Conservation (phyloP, 306 rosid genomes). For the Rosa persica region DNA sequence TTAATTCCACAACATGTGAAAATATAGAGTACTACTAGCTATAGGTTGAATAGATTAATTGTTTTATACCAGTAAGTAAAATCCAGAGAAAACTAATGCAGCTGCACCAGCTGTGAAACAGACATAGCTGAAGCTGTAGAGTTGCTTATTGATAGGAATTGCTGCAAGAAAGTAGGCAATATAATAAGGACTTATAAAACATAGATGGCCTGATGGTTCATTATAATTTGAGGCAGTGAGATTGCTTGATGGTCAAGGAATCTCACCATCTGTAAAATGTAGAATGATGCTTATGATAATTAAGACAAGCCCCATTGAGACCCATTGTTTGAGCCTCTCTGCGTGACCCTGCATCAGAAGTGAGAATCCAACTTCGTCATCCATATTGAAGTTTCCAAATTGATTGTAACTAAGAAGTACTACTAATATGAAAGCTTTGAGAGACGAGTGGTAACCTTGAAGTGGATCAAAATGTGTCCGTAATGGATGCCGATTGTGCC, state of each 20-base stretch:
- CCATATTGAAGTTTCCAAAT: slow-evolving; percentile 15
- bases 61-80: slow-evolving; percentile 62
- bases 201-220: not conserved
- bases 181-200: not conserved
- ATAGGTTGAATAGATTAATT: not conserved
- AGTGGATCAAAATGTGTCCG: slow-evolving; percentile 83
- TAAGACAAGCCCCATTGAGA: slow-evolving; percentile 60
- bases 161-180: slow-evolving; percentile 44
- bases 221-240: not conserved
- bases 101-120: slow-evolving; percentile 92
- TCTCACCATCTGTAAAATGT: slow-evolving; percentile 73
- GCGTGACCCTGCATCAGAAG: slow-evolving; percentile 52
- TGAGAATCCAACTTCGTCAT: not conserved
- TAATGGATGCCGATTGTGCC: slow-evolving; percentile 85
- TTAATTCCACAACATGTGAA: not conserved
- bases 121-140: slow-evolving; percentile 84
- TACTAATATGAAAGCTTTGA: not conserved
- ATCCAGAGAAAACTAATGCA: slow-evolving; percentile 70
- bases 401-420: not conserved
- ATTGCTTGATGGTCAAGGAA: not conserved
- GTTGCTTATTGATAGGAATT: slow-evolving; percentile 85
- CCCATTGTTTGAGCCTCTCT: slow-evolving; percentile 87
- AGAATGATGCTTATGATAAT: slow-evolving; percentile 64
- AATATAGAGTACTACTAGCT: not conserved
- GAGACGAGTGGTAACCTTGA: slow-evolving; percentile 59